Evolutionary conservation across 1,139 yeast species (phyloP), one percentile per base, ranked within the genome.

Genomic region (Yamadazyma epiphylla): DNA sequence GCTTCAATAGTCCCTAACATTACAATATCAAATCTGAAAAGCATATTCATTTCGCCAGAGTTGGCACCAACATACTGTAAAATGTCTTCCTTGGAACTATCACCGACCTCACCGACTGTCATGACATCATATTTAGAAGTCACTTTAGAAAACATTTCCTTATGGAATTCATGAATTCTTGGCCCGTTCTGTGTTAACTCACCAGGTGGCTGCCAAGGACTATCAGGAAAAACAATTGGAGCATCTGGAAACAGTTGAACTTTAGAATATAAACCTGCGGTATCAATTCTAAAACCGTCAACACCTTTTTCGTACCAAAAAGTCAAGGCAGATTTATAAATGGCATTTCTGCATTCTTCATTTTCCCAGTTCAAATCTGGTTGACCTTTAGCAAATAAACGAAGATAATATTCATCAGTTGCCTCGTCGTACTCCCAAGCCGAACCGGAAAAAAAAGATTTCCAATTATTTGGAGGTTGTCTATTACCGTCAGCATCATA

Each of bases 351-450:
- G 22, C 68, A 58, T 29, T 58, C 72, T 39, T 63, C 69, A 42
- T 65, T 73, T 44, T 74, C 80, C 81, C 81, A 75, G 49, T 75
- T 75, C 42, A 75, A 57, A 43, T 75, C 81, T 11, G 80, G 80
- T 49, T 75, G 81, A 19, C 68, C 50, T 29, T 48, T 51, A 17
- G 79, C 77, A 48, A 74, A 75, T 28, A 74, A 53, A 33, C 64
- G 70, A 38, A 75, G 58, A 49, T 74, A 75, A 54, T 73, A 75
- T 49, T 75, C 78, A 23, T 57, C 62, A 6, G 80, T 72, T 4
- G 32, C 25, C 36, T 70, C 77, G 45, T 75, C 81, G 42, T 58
- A 74, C 32, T 60, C 58, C 81, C 81, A 75, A 5, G 80, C 79
- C 13, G 74, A 60, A 4, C 75, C 78, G 6, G 73, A 63, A 42